A percentile compares a stretch with the other conserved stretches of the same genome.
Evolutionary conservation across 2,329 filamentous ascomycete genomes (phyloP).

Genomic region (Microsporum canis): DNA sequence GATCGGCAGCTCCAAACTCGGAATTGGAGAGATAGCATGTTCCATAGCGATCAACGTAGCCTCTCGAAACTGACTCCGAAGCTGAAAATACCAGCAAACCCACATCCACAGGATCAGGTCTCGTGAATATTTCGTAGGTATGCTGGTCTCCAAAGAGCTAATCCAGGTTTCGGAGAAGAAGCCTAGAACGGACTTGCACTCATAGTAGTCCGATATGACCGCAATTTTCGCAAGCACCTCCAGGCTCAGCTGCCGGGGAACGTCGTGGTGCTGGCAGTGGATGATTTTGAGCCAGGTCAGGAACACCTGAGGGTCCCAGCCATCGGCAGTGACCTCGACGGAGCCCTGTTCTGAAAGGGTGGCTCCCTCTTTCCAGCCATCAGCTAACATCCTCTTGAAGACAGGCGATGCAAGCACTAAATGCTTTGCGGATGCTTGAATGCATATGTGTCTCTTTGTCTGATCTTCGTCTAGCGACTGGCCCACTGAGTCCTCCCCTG

Average conservation of each 20-base stretch:
- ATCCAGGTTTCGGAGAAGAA: slow-evolving; percentile 16
- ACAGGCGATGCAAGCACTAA: neutral
- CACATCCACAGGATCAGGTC: neutral
- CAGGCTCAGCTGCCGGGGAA: slow-evolving; percentile 5
- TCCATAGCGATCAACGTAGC: neutral
- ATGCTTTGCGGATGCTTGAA: neutral
- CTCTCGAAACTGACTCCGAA: neutral
- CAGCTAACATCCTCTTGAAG: neutral
- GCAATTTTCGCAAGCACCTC: slow-evolving; percentile 20
- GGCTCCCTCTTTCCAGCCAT: neutral
- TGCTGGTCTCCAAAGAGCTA: slow-evolving; percentile 5
- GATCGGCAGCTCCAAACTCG: neutral
- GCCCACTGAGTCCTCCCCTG: neutral
- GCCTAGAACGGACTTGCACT: slow-evolving; percentile 15
- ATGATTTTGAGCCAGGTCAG: neutral
- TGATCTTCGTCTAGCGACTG: neutral
- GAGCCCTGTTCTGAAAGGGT: neutral
- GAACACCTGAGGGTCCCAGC: neutral
- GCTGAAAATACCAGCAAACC: neutral
- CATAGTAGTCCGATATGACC: slow-evolving; percentile 19
- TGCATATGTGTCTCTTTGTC: neutral
- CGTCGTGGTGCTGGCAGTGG: neutral
- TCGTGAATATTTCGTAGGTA: slow-evolving; percentile 2
- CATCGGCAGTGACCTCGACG: neutral
- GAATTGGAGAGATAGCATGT: neutral